A percentile compares a stretch with the other conserved stretches of the same genome.
These are phyloP conservation scores for Wallacemonas sp. DNA, from an alignment of 208 protist genomes.

Conservation along the genomic window DNA sequence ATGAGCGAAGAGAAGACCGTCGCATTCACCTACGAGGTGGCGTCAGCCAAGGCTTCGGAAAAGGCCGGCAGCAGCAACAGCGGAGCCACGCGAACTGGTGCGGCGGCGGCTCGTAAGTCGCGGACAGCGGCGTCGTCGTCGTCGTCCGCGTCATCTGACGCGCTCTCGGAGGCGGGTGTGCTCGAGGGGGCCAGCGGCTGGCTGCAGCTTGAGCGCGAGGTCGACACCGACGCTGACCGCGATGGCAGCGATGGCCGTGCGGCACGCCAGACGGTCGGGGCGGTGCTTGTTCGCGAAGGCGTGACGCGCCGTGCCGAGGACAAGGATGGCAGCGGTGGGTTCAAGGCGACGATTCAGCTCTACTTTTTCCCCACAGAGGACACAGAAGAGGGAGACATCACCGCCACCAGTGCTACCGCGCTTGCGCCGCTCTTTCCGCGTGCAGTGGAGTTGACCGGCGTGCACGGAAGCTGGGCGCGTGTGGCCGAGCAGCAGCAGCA, in stretches of 20 bases:
- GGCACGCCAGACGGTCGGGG: neutral
- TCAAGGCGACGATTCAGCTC: conserved; percentile 17
- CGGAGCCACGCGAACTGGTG: neutral
- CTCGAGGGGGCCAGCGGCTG: conserved; percentile 1
- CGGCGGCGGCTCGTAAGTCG: neutral
- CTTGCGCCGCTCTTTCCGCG: conserved; percentile 4
- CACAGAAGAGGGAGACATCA: neutral
- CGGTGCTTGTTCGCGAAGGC: neutral
- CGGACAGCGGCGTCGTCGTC: neutral
- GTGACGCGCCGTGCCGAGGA: no score
- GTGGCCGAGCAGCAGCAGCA: conserved; percentile 7
- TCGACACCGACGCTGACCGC: neutral
- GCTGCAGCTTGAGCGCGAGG: conserved; percentile 9
- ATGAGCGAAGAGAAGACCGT: neutral
- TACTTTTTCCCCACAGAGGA: conserved; percentile 14
- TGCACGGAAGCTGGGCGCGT: conserved; percentile 27
- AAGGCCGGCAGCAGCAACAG: neutral
- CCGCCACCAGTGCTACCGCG: neutral
- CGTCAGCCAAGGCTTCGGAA: neutral
- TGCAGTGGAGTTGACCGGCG: conserved; percentile 44
- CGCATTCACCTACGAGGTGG: conserved; percentile 6
- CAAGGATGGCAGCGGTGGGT: neutral
- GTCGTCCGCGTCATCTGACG: neutral
- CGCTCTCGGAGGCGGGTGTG: neutral
- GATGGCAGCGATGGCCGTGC: neutral